These are phyloP conservation scores for Lophiotrema nucula DNA, from an alignment of 495 filamentous ascomycete species.

Conservation along the genomic window DNA sequence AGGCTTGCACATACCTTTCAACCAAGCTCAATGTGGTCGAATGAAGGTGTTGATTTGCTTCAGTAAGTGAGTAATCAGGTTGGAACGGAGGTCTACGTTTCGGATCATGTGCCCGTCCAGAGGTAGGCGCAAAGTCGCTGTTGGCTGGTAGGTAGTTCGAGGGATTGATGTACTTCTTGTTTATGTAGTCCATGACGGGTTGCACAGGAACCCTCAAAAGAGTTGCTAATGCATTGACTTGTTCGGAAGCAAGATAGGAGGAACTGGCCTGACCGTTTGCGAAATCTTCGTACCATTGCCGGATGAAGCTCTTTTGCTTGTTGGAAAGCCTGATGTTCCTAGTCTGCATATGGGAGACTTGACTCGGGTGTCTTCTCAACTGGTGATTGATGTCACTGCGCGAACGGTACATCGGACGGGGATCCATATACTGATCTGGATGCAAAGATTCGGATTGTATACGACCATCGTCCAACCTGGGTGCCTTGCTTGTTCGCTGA, in stretches of 20 bases:
- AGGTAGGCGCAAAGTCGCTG: neutral
- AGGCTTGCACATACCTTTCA: slow-evolving; percentile 21
- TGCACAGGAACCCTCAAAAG: slow-evolving; percentile 2
- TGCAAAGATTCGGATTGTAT: too few relatives aligned
- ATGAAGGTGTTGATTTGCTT: slow-evolving; percentile 16
- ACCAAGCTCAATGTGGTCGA: slow-evolving; percentile 5
- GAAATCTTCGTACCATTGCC: slow-evolving; percentile 12
- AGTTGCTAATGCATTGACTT: slow-evolving; percentile 18
- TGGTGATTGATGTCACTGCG: too few relatives aligned
- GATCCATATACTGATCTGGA: too few relatives aligned
- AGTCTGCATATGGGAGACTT: too few relatives aligned
- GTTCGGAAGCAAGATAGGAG: slow-evolving; percentile 9
- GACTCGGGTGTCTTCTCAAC: too few relatives aligned
- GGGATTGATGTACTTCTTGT: slow-evolving; percentile 2
- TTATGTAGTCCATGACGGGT: slow-evolving; percentile 17
- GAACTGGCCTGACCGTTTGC: neutral
- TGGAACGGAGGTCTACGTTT: neutral
- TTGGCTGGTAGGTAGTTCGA: neutral
- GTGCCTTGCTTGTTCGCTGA: too few relatives aligned
- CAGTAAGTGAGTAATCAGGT: slow-evolving; percentile 9
- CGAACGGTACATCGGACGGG: too few relatives aligned
- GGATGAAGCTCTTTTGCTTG: slow-evolving; percentile 20
- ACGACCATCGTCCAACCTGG: too few relatives aligned
- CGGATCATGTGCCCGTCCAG: too few relatives aligned
- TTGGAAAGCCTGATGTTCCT: too few relatives aligned